Evolutionary conservation across 495 filamentous ascomycete genomes (phyloP), one percentile per base, ranked within the genome.

Genomic region (Lasiosphaeris hirsuta): DNA sequence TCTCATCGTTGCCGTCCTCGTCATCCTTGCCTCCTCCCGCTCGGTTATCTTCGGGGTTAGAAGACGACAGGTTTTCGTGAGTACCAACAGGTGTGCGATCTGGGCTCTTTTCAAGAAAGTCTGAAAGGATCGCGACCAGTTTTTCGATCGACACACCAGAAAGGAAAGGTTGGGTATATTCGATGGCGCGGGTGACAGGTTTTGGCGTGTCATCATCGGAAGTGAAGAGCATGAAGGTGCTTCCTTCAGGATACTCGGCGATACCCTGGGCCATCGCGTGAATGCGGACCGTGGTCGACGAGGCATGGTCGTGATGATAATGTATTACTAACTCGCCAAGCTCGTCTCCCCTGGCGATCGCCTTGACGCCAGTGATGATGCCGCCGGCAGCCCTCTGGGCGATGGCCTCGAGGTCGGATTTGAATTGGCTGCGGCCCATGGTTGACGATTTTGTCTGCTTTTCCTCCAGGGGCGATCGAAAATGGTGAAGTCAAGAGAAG

Each of bases 201-300:
- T 34, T 30, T 1, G 61, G 48, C 7, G 64, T 71, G 56, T 82
- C 70, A 0, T 85, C 77, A 3, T 78, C 76, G 10, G 74, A 76
- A 11, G 84, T 77, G 60, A 79, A 90, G 38, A 88, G 61, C 56
- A 84, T 77, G 56, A 82, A 88, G 42, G 69, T 72, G 62, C 89
- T 87, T 30, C 65, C 66, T 17, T 69, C 72, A 2, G 88, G 89
- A 59, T 92, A 92, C 8, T 89, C 84, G 40, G 74, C 71, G 4
- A 84, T 63, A 56, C 90, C 85, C 23, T 60, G 45, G 18, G 42
- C 57, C 4, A 62, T n/a, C 1, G 51, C 58, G 1, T 57, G 62
- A 15, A 76, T 66, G 6, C 41, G 41, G 2, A 68, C 45, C 18
- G 61, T 58, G 4, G 38, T 39, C 1, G 54, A 43, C 9, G 71